Evolutionary conservation across 192 early-diverging fungal species (phyloP).

Genomic region (Obelidium mucronatum): DNA sequence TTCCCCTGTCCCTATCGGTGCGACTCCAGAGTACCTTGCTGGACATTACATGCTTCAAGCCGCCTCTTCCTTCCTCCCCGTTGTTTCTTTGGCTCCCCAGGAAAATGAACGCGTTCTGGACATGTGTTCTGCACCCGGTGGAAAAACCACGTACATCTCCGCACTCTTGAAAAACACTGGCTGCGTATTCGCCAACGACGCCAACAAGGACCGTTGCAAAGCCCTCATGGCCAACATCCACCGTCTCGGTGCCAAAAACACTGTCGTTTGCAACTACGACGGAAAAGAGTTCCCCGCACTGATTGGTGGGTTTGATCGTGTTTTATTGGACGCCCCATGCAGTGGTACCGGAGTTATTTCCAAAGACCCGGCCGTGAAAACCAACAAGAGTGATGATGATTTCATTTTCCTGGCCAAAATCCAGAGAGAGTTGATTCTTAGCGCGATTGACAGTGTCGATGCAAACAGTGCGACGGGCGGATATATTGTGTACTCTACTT

Average conservation of each 20-base stretch:
- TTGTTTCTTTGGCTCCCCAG: slow-evolving; percentile 94
- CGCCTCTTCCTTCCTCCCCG: slow-evolving; percentile 96
- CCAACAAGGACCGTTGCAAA: slow-evolving; percentile 91
- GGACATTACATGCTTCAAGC: slow-evolving; percentile 99
- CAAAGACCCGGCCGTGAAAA: slow-evolving; percentile 95
- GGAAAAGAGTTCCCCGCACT: slow-evolving; percentile 96
- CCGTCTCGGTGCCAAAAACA: slow-evolving; percentile 85
- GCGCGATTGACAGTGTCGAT: slow-evolving; percentile 96
- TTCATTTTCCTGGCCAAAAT: slow-evolving; percentile 91
- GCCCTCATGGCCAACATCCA: slow-evolving; percentile 92
- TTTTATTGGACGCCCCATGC: slow-evolving; percentile 98
- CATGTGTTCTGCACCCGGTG: slow-evolving; percentile 97
- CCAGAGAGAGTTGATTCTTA: slow-evolving; percentile 95
- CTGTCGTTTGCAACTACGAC: slow-evolving; percentile 95
- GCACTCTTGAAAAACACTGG: slow-evolving; percentile 98
- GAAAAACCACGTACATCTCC: slow-evolving; percentile 94
- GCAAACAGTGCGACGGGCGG: slow-evolving; percentile 93
- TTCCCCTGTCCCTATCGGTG: slow-evolving; percentile 93
- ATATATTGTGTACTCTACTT: slow-evolving; percentile 98
- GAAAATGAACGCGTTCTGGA: slow-evolving; percentile 94
- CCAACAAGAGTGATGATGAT: slow-evolving; percentile 92
- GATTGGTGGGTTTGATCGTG: slow-evolving; percentile 97
- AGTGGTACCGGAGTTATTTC: slow-evolving; percentile 98
- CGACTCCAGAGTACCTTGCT: slow-evolving; percentile 98
- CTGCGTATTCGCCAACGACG: slow-evolving; percentile 96